These are phyloP conservation scores for Ascomycota sp. DNA, from an alignment of 2,329 filamentous ascomycete species.

Conservation along the genomic window DNA sequence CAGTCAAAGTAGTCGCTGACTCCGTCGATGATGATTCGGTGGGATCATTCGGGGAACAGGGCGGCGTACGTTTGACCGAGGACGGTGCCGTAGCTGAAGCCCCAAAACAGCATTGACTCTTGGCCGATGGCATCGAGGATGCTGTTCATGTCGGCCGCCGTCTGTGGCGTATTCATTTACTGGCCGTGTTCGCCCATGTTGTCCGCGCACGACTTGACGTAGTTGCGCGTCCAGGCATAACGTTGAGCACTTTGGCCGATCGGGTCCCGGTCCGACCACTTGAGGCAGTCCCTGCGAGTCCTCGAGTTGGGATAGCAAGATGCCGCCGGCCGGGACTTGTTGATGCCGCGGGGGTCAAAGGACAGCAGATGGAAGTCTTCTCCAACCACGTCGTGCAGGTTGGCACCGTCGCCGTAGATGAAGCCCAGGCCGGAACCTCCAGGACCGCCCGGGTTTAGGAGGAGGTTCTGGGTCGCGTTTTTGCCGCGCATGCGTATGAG, in stretches of 20 bases:
- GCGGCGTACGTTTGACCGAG: conserved; percentile 20
- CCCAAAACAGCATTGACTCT: conserved; percentile 17
- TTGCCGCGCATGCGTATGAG: conserved; percentile 22
- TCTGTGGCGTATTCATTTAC: conserved; percentile 28
- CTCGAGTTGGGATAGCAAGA: conserved; percentile 18
- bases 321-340: conserved; percentile 10
- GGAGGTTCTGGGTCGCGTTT: conserved; percentile 20
- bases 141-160: conserved; percentile 28
- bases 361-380: conserved; percentile 24
- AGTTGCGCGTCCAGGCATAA: conserved; percentile 20
- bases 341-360: conserved; percentile 27
- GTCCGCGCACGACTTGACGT: conserved; percentile 19
- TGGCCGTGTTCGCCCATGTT: conserved; percentile 21
- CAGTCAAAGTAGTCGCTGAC: conserved; percentile 14
- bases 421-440: conserved; percentile 21
- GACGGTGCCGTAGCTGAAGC: conserved; percentile 20
- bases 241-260: conserved; percentile 15
- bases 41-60: conserved; percentile 14
- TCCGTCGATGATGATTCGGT: conserved; percentile 16
- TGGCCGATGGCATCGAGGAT: conserved; percentile 20
- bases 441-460: conserved; percentile 27
- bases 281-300: conserved; percentile 10
- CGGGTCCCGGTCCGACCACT: conserved; percentile 4
- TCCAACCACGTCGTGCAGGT: conserved; percentile 15
- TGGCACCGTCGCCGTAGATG: conserved; percentile 13